Base-by-base conservation (phyloP, 2,329 filamentous ascomycete genomes). In the Diaporthe caulivora region DNA sequence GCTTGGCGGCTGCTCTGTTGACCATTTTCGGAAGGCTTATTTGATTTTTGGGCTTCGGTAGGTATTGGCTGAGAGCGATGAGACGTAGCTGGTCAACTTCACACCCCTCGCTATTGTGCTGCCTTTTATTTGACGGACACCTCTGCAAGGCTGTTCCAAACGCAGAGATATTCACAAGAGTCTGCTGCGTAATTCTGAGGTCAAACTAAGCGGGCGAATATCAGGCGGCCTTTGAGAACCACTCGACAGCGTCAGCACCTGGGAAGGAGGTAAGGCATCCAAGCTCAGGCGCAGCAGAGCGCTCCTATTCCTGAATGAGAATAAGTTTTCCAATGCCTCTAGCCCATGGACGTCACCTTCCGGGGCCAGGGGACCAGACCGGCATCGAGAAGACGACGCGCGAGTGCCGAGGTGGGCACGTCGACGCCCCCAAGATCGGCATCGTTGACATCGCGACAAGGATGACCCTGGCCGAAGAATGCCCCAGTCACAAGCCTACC, bases 1-100 rank as follows among this genome's bases (percentile, higher is more conserved):
- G 83, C 76, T 80, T 82, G 24, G 82, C 64, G n/a, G 76, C 77
- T 65, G 76, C 77, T 65, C 75, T 75, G 73, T 77, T 77, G 37
- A 74, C 72, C 76, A 76, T 77, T 55, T 47, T 62, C 70, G 86
- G 21, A 37, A 10, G 11, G 29, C 26, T 31, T 8, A 6, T 40
- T 10, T 40, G 5, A 6, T 51, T 37, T 6, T 34, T 17, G 6
- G 13, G n/a, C 4, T 8, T 21, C 34, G 29, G 21, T 49, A 21
- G 18, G 24, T 34, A 11, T 11, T 51, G 4, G 10, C 8, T 34
- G 21, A 49, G 60, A 10, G 11, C 4, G 24, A 37, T 6, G 11
- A 37, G 40, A 17, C 31, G 6, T 10, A 64, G 3, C 47, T 7
- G 10, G 42, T 47, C 58, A 64, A 31, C 26, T 15, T 8, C 34